Evolutionary conservation across 192 early-diverging fungal genomes (phyloP), one percentile per base, ranked within the genome.

Genomic region (Coemansia sp.): DNA sequence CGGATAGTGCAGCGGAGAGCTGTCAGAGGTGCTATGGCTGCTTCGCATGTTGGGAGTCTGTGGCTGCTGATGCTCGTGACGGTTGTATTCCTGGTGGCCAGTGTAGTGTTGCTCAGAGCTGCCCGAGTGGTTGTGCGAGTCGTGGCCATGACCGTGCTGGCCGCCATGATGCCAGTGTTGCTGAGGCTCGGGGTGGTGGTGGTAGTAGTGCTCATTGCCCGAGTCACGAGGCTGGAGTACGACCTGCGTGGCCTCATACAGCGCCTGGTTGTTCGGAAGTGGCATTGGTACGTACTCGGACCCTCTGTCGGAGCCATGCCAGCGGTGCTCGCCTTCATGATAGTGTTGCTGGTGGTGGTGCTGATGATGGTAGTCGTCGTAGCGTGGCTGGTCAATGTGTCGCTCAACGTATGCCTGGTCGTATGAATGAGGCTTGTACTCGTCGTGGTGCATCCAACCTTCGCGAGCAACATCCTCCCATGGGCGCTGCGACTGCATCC

Each of bases 401-500:
- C 78, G 73, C 31, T 73, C 78, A 46, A 79, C 75, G 65, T 84
- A 88, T 1, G 85, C 75, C 8, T 86, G 77, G 46, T 88, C 85
- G 53, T 86, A 86, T 3, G 62, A 37, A 45, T 72, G 71, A 17
- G 75, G 84, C 37, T 82, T 72, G 34, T 70, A 72, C n/a, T 83
- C 81, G n/a, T 71, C 77, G n/a, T 79, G 75, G 31, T 86, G 83
- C 35, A 75, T 65, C 67, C 76, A 83, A 0, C 85, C 80, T 44
- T 88, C 85, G 56, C 85, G 68, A 19, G 85, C 87, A 14, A 88
- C 70, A 56, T 78, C 81, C 61, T 88, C 87, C 85, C 85, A 88
- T 27, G 85, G 83, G 31, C 87, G 72, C 67, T 78, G 75, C 29
- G 81, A 83, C n/a, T 72, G 64, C 73, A 83, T 83, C 81, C 81